These are phyloP conservation scores for Zymoseptoria brevis DNA, from an alignment of 2,329 filamentous ascomycete genomes.

Conservation along the genomic window DNA sequence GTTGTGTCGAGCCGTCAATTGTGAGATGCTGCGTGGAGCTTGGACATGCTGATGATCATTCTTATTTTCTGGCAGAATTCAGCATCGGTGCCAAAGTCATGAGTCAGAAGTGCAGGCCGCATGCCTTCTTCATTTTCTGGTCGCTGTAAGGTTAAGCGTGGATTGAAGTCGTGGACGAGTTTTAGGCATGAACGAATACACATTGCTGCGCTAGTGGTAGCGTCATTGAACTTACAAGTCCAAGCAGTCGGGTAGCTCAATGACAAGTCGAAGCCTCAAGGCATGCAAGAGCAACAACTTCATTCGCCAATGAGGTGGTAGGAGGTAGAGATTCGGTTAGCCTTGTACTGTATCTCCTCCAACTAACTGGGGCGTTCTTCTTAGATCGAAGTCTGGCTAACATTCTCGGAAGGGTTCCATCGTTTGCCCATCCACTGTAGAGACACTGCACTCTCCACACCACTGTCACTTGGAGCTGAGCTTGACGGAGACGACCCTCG, in stretches of 20 bases:
- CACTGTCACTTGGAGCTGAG: background rate
- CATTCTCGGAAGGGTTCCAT: constrained; percentile 6
- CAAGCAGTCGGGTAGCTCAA: background rate
- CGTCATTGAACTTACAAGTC: background rate
- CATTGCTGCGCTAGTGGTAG: background rate
- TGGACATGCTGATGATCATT: background rate
- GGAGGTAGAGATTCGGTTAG: too few relatives aligned
- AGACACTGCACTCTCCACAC: constrained; percentile 12
- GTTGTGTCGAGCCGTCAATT: background rate
- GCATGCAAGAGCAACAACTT: too few relatives aligned
- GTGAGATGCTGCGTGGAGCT: background rate
- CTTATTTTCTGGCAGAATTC: background rate
- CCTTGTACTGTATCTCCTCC: too few relatives aligned
- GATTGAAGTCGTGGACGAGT: background rate
- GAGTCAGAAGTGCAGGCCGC: background rate
- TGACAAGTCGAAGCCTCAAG: background rate
- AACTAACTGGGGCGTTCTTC: background rate
- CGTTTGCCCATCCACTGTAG: constrained; percentile 25
- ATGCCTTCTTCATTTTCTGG: background rate
- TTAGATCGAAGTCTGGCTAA: background rate
- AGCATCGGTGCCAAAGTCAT: background rate
- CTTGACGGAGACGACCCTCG: background rate
- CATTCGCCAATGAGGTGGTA: too few relatives aligned
- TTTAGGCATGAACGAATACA: background rate
- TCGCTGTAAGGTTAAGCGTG: background rate